These are phyloP conservation scores for Pythium coloratum DNA, from an alignment of 352 stramenopile genomes.

Conservation along the genomic window DNA sequence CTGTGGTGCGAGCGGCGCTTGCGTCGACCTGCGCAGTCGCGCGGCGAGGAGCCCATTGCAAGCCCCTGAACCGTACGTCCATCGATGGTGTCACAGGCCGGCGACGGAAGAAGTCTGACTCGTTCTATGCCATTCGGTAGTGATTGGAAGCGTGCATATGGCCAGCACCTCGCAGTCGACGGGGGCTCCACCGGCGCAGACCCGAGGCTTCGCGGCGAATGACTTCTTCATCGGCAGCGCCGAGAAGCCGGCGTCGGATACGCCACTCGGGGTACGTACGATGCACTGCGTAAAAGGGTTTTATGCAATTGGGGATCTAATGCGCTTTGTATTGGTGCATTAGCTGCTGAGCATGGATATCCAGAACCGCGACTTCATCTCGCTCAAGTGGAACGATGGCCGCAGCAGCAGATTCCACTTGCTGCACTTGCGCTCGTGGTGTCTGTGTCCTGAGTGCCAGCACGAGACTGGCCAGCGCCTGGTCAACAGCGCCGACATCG, in stretches of 20 bases:
- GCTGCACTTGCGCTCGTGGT: slow-evolving; percentile 79
- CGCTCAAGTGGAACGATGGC: slow-evolving; percentile 77
- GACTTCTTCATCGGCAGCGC: slow-evolving; percentile 25
- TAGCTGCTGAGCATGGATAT: slow-evolving; percentile 73
- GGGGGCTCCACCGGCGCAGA: background rate
- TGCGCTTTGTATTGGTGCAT: background rate
- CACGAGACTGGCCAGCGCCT: slow-evolving; percentile 79
- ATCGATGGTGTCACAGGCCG: background rate
- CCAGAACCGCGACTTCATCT: slow-evolving; percentile 69
- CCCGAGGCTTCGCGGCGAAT: slow-evolving; percentile 30
- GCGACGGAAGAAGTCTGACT: background rate
- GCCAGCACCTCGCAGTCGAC: background rate
- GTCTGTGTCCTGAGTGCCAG: slow-evolving; percentile 62
- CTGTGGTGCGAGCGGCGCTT: slow-evolving; percentile 9
- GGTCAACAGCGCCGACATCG: slow-evolving; percentile 71
- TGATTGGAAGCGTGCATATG: background rate
- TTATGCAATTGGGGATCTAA: background rate
- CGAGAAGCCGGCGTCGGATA: slow-evolving; percentile 21
- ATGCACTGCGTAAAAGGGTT: background rate
- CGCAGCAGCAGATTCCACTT: slow-evolving; percentile 70
- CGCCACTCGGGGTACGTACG: slow-evolving; percentile 16
- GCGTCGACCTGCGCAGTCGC: background rate
- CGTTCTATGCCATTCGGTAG: background rate
- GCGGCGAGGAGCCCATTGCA: background rate
- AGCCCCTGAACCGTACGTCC: background rate